A percentile compares a stretch with the other conserved stretches of the same genome.
phyloP scores from a whole-genome alignment of 176 grass and related monocot genomes.

The Alloteropsis semialata region DNA sequence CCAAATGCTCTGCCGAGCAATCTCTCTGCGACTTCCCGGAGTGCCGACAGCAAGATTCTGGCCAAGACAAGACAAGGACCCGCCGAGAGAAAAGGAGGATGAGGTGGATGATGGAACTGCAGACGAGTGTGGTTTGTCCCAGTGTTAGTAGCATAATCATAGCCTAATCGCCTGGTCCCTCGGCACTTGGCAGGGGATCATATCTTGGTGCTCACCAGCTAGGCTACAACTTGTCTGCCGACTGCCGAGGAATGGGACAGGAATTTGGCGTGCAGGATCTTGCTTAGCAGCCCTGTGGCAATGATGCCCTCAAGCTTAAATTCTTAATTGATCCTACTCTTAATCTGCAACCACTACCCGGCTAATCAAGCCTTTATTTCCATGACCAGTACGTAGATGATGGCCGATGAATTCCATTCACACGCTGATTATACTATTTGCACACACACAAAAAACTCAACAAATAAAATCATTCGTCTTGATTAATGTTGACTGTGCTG shows the following conservation, averaged over 20 bases:
- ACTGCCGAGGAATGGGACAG: background rate
- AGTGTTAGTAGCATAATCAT: background rate
- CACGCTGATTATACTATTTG: background rate
- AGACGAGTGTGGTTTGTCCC: background rate
- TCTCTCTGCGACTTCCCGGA: background rate
- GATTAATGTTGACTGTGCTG: background rate
- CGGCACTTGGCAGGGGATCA: background rate
- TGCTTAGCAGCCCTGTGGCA: background rate
- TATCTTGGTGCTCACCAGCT: slow-evolving; percentile 5
- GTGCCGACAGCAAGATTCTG: slow-evolving; percentile 25
- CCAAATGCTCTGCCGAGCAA: background rate
- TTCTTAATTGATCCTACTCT: background rate
- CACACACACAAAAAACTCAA: background rate
- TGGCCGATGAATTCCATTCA: slow-evolving; percentile 3
- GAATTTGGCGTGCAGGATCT: background rate
- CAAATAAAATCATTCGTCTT: background rate
- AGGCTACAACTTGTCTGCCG: background rate
- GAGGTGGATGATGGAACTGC: background rate
- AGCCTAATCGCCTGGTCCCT: background rate
- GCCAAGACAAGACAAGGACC: slow-evolving; percentile 5
- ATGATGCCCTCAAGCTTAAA: background rate
- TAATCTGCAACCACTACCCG: background rate
- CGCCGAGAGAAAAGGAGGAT: background rate
- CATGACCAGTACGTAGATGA: background rate
- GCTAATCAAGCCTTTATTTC: background rate